Evolutionary conservation across 371 early-diverging fungal species (phyloP).

Genomic region (Mucor saturninus): DNA sequence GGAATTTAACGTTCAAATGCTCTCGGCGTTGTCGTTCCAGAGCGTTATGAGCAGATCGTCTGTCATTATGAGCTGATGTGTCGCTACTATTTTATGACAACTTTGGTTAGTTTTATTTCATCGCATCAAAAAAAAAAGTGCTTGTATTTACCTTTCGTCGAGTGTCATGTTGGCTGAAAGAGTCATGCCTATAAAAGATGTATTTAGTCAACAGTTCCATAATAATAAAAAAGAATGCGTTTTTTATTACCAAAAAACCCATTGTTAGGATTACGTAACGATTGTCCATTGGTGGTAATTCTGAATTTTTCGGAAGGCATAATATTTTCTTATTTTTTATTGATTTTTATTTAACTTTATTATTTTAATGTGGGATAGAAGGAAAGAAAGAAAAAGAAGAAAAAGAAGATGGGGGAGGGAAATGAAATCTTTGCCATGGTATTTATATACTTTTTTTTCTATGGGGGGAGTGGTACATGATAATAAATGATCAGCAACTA

Average conservation of each 20-base stretch:
- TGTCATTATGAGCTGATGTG: constrained; percentile 44
- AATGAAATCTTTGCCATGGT: not conserved
- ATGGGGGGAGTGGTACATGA: not conserved
- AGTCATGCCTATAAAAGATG: constrained; percentile 27
- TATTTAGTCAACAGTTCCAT: not conserved
- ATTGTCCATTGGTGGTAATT: constrained; percentile 38
- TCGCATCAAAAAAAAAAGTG: not conserved
- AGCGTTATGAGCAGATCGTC: constrained; percentile 79
- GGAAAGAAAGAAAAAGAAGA: constrained; percentile 9
- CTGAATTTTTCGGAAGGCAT: constrained; percentile 49
- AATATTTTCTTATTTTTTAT: not conserved
- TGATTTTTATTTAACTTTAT: not conserved
- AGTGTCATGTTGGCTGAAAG: constrained; percentile 32
- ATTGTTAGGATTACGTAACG: constrained; percentile 37
- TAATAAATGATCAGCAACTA: not conserved
- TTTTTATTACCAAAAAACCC: constrained; percentile 26
- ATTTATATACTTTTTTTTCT: constrained; percentile 13
- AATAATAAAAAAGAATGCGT: too few relatives aligned
- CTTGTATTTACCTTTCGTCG: constrained; percentile 29
- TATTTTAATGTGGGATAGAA: not conserved
- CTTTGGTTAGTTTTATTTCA: too few relatives aligned
- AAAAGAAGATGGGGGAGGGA: constrained; percentile 2
- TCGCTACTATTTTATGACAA: constrained; percentile 21
- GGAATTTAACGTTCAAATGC: constrained; percentile 75
- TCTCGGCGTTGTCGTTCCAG: constrained; percentile 82